Base-by-base conservation (phyloP, 768 basidiomycete genomes). In the Kwoniella sp. region DNA sequence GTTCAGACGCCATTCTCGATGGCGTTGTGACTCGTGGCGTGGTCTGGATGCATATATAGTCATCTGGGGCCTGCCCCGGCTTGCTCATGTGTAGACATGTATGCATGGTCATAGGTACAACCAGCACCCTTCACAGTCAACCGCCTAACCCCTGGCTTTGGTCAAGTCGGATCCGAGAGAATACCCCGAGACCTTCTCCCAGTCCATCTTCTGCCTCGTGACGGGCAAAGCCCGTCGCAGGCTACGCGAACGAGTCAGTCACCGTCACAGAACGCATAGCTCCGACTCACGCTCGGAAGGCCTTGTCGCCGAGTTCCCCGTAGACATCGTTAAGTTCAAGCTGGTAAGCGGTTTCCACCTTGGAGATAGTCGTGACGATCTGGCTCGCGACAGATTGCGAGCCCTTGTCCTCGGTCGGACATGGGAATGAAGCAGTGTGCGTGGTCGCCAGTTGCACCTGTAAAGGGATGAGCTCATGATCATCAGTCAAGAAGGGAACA, bases 171-270 rank as follows among this genome's bases (percentile, higher is more conserved):
- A 55, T 4, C 63, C 69, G 10, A 68, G 54, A 10, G 63, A 63
- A 43, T 69, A 70, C 4, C 63, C 66, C 9, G 50, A 43, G n/a
- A 87, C 89, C 80, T 85, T 89, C 57, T 93, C 90, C 93, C 95
- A 99, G 54, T 98, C 91, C 31, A 98, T 74, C 75, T 96, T 96
- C 70, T 89, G 87, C 62, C 89, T 80, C 11, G 91, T 96, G 67
- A 96, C 78, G 0, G 93, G 95, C 51, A 99, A 75, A 1, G 91
- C 90, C 31, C 95, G 81, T 61, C 95, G 79, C 44, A 99, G 78
- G 5, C 86, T 73, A 39, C 11, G 6, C 17, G 31, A 42, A 9
- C 38, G 38, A 4, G 27, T 56, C 44, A 50, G n/a, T 7, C 10
- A 6, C 17, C 5, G 25, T 6, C 17, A 31, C 43, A 43, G 41